Base-by-base conservation (phyloP, 345 rosid genomes). In the Carallia brachiata region DNA sequence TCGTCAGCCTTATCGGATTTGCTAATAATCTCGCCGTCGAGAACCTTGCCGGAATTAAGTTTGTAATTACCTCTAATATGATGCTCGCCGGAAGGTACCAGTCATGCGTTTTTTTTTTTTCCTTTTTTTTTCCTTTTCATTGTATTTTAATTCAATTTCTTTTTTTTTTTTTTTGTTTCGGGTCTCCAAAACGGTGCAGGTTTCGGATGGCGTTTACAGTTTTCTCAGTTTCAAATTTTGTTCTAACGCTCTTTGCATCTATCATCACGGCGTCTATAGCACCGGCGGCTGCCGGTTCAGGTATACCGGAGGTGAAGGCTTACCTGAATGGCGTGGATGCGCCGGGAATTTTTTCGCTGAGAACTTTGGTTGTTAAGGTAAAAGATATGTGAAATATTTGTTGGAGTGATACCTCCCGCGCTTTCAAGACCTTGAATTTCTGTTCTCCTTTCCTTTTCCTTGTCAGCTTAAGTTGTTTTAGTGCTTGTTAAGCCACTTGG, bases 281-380 rank as follows among this genome's bases (percentile, higher is more conserved):
- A 8, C 96, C 97, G 27, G 88, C 90, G 31, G 91, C 98, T 2
- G 85, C 98, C 36, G 98, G 97, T 75, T 94, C 97, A 2, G 98
- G 98, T 77, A 87, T 94, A 55, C 98, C 97, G 2, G 98, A 94
- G 81, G 95, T 94, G 6, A 91, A 94, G 80, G 98, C 97, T 65
- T 94, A 91, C 81, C 71, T 94, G 72, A 94, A 94, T 58, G 97
- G 98, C 32, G 97, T 94, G 44, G 98, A 94, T 83, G 93, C 95
- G 3, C 97, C 97, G 0, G 95, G 84, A 48, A 87, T 94, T 61
- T 77, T 91, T 77, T 84, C 98, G 0, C 17, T 86, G 59, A 77
- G 85, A 57, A 91, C 96, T 75, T 81, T 91, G 79, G 10, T 89
- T 27, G 84, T 89, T 36, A 94, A 94, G 92, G 97, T 91, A 32